Conservation (phyloP, 2,329 filamentous ascomycete species). For the Fusarium sororula region DNA sequence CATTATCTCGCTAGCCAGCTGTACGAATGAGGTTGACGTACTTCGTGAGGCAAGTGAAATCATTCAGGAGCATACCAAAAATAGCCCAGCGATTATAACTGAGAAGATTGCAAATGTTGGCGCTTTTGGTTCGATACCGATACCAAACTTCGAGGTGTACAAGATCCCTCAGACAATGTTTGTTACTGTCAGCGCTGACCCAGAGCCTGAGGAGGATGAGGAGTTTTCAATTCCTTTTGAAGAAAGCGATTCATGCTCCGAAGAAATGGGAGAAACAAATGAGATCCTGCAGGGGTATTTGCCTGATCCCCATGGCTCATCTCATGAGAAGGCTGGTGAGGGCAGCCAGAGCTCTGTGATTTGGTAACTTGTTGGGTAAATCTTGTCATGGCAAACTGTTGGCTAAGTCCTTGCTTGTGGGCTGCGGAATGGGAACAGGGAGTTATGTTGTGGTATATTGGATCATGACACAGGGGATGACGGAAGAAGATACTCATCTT, state of each 20-base stretch:
- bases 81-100: background rate
- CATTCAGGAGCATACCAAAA: background rate
- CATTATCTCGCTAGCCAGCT: background rate
- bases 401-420: background rate
- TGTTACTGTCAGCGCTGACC: background rate
- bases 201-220: background rate
- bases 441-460: background rate
- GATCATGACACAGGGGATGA: background rate
- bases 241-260: background rate
- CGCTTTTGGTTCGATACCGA: background rate
- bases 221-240: background rate
- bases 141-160: background rate
- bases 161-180: background rate
- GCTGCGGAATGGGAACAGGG: background rate
- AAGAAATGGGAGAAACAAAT: background rate
- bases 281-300: background rate
- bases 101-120: background rate
- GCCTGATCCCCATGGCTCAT: background rate
- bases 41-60: background rate
- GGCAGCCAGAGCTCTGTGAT: background rate
- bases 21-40: no score
- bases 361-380: background rate
- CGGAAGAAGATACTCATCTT: background rate
- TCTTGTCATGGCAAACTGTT: background rate
- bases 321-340: background rate